Base-by-base conservation (phyloP, 2,329 filamentous ascomycete species). In the Penicillium sp. region DNA sequence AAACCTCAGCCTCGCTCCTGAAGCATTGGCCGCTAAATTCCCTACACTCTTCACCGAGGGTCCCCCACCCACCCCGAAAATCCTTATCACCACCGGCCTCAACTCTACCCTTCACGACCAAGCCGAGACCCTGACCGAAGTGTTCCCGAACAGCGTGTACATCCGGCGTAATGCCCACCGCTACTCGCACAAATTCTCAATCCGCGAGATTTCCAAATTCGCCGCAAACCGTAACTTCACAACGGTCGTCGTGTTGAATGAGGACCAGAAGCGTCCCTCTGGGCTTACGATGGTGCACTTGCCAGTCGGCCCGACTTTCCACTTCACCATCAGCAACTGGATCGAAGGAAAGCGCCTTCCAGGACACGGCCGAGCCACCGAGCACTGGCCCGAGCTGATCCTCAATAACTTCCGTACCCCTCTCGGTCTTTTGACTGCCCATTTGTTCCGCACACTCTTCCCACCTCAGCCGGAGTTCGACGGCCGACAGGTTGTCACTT, bases 391-490 rank as follows among this genome's bases (percentile, higher is more conserved):
- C 1, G 93, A 97, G 76, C 81, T 97, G 29, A 83, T 96, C 36
- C 82, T 97, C 51, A 97, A 97, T 77, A 93, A 94, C 73, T 99
- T 99, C 81, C 89, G 90, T 68, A 99, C 94, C 0, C 91, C 93
- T 0, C 82, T 99, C 1, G 94, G 94, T 77, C 81, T 96, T 10
- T 80, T 97, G 39, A 91, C 93, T 0, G 93, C 93, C 9, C 88
- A 91, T 68, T 80, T 97, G 1, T 94, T 99, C 79, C 84, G 89
- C 62, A 86, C 83, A 0, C 76, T 96, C 29, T 94, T 91, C 75
- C 94, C 93, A 0, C 84, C 88, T 0, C 84, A 86, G 43, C 93
- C 94, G 0, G 91, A 97, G 68, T 80, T 97, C 6, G 83, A 89
- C 65, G 93, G 93, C 5, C 82, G 93, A 25, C 93, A 97, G 70